These are phyloP conservation scores for Sordariomycetes sp. DNA, from an alignment of 2,329 filamentous ascomycete genomes.

Conservation along the genomic window DNA sequence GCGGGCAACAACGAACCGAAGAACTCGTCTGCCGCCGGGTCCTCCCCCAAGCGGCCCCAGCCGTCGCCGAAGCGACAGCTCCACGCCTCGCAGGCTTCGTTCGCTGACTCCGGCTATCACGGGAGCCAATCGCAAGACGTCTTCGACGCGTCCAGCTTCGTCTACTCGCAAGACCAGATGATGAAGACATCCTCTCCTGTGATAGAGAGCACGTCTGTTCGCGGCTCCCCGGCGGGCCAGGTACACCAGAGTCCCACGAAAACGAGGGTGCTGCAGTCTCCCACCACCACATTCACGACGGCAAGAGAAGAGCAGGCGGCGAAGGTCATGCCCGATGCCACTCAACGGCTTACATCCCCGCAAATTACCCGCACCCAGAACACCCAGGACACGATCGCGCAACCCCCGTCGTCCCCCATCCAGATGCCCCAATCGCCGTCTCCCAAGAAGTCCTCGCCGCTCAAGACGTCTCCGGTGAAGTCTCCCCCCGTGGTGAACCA, in stretches of 20 bases:
- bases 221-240: not conserved
- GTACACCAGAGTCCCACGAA: constrained; percentile 11
- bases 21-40: constrained; percentile 3
- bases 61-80: constrained; percentile 11
- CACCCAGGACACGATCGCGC: constrained; percentile 6
- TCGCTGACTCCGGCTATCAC: constrained; percentile 58
- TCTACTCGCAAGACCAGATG: not conserved
- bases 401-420: constrained; percentile 4
- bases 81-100: constrained; percentile 8
- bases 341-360: constrained; percentile 6
- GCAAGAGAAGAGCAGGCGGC: constrained; percentile 29
- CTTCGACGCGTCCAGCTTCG: not conserved
- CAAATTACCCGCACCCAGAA: constrained; percentile 8
- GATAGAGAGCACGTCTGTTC: not conserved
- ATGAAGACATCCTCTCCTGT: not conserved
- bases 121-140: constrained; percentile 37
- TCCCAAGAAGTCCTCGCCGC: constrained; percentile 11
- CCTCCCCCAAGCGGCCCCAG: constrained; percentile 3
- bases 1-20: constrained; percentile 17
- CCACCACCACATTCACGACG: constrained; percentile 25
- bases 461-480: constrained; percentile 8
- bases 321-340: constrained; percentile 9
- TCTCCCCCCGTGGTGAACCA: constrained; percentile 2
- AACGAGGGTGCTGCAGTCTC: constrained; percentile 15
- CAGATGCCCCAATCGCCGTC: constrained; percentile 7